Base-by-base conservation (phyloP, 768 basidiomycete species). In the Tremella fuciformis region DNA sequence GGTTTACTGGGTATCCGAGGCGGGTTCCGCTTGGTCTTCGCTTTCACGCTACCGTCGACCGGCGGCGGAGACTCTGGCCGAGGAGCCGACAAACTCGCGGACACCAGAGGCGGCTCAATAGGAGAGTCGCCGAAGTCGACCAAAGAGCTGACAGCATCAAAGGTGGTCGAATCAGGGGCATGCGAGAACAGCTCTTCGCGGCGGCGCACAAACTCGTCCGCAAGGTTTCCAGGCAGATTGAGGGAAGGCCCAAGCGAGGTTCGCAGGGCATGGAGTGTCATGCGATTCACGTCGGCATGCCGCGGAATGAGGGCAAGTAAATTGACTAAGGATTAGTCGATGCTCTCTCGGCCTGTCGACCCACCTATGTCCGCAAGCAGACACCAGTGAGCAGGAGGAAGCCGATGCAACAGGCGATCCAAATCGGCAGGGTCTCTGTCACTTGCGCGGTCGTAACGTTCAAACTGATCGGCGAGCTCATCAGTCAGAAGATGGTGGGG, bases 241-340 rank as follows among this genome's bases (percentile, higher is more conserved):
- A 75, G 60, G 3, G 75, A 73, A 7, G 92, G 93, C 62, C 88
- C 91, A 72, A 97, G 86, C 50, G 94, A 87, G 34, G 93, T 79
- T 49, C 93, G 79, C 65, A 97, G 76, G 69, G 96, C 96, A 74
- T 87, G 87, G 64, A 96, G 77, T 1, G 91, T 89, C 92, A 97
- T 97, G 78, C 89, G 90, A 37, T 91, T 97, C 67, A 84, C 83
- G 63, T 82, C 82, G 67, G 82, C 81, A 62, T 83, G 81, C 55
- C 79, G 80, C 0, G 88, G 84, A 13, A 90, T 92, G 42, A 83
- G 84, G 44, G 83, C 84, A 63, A 94, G 87, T 38, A 96, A 80
- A 38, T 67, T 67, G 53, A 73, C 67, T 67, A 46, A 40, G 11
- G 3, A 41, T 39, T 21, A 34, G 37, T n/a, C 11, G 15, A 34